These are phyloP conservation scores for Purpureocillium takamizusanense DNA, from an alignment of 2,329 filamentous ascomycete genomes.

Conservation along the genomic window DNA sequence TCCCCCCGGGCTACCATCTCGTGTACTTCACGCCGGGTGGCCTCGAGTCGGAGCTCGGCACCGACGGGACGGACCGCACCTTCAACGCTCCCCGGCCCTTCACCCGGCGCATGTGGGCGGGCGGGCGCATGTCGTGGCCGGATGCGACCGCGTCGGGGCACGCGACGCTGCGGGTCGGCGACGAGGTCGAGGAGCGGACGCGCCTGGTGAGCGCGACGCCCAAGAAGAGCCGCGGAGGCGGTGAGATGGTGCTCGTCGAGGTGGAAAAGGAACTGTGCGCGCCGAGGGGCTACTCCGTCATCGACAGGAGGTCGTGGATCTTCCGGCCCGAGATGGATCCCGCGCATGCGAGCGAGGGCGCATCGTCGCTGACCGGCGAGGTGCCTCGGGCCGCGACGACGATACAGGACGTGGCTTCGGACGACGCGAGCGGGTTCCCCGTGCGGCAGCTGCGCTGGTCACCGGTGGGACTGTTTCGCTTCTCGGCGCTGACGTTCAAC, in stretches of 20 bases:
- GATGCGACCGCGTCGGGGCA: constrained; percentile 13
- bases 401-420: constrained; percentile 12
- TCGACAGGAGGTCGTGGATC: constrained; percentile 45
- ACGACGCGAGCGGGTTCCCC: constrained; percentile 11
- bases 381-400: constrained; percentile 13
- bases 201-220: constrained; percentile 41
- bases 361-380: constrained; percentile 9
- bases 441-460: constrained; percentile 32
- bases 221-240: constrained; percentile 44
- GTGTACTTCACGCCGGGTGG: constrained; percentile 54
- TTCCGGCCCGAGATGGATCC: constrained; percentile 28
- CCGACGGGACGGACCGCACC: constrained; percentile 50
- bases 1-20: constrained; percentile 53
- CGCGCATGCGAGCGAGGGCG: constrained; percentile 7
- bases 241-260: constrained; percentile 56
- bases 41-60: constrained; percentile 43
- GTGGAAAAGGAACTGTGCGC: constrained; percentile 52
- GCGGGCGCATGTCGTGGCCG: constrained; percentile 49
- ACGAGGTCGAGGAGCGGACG: constrained; percentile 47
- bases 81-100: constrained; percentile 53
- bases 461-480: constrained; percentile 58
- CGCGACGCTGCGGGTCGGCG: constrained; percentile 38
- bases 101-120: constrained; percentile 59
- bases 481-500: constrained; percentile 79
- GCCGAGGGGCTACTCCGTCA: constrained; percentile 38